phyloP scores from a whole-genome alignment of 1,284 basidiomycete genomes.

The Baeospora myosura region DNA sequence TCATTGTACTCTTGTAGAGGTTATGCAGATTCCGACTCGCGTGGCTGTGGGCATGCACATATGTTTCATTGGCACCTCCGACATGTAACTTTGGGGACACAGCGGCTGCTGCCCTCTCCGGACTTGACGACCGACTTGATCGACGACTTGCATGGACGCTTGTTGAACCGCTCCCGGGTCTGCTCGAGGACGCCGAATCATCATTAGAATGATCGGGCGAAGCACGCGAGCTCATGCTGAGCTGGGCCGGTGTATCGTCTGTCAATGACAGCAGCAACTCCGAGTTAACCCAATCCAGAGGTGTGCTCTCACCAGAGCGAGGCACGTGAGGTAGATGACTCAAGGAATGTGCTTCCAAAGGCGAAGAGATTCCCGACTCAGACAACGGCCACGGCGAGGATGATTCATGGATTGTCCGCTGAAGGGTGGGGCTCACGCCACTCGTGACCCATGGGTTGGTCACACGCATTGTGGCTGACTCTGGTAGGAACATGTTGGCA shows the following conservation, averaged over 20 bases:
- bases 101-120: slow-evolving; percentile 28
- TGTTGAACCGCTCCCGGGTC: slow-evolving; percentile 21
- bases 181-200: slow-evolving; percentile 23
- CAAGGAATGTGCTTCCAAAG: slow-evolving; percentile 27
- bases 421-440: slow-evolving; percentile 28
- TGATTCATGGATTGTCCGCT: slow-evolving; percentile 8
- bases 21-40: slow-evolving; percentile 44
- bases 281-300: slow-evolving; percentile 75
- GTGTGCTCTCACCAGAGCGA: slow-evolving; percentile 32
- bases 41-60: slow-evolving; percentile 40
- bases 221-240: slow-evolving; percentile 8
- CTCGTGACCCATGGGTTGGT: slow-evolving; percentile 53
- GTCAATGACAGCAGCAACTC: slow-evolving; percentile 70
- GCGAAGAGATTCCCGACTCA: slow-evolving; percentile 27
- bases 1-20: slow-evolving; percentile 56
- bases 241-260: slow-evolving; percentile 19
- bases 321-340: slow-evolving; percentile 40
- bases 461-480: slow-evolving; percentile 57
- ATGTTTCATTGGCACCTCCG: slow-evolving; percentile 32
- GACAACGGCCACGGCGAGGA: slow-evolving; percentile 16
- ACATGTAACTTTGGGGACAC: slow-evolving; percentile 13
- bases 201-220: slow-evolving; percentile 8
- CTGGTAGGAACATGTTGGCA: slow-evolving; percentile 69
- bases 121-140: slow-evolving; percentile 41
- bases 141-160: slow-evolving; percentile 39